Conservation (phyloP, 2,329 filamentous ascomycete genomes). For the Ophiostoma fasciatum region DNA sequence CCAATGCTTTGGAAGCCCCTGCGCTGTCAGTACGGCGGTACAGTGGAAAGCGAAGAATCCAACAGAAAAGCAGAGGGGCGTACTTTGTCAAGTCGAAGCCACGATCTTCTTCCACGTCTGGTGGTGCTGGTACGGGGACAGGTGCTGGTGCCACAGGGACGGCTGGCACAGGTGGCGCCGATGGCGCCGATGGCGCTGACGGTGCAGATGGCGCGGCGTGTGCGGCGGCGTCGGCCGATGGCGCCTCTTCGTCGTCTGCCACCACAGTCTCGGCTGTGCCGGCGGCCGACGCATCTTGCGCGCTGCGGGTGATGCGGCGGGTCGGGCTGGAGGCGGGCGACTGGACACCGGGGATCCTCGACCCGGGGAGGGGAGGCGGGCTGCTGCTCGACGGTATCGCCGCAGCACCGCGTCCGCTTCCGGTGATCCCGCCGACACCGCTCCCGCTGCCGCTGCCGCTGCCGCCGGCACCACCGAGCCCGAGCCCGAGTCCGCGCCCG, state of each 20-base stretch:
- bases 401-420: slow-evolving; percentile 15
- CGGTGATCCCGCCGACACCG: background rate
- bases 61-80: slow-evolving; percentile 11
- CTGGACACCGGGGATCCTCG: slow-evolving; percentile 25
- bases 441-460: too few relatives aligned
- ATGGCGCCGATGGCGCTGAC: too few relatives aligned
- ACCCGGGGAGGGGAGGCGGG: slow-evolving; percentile 29
- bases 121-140: background rate
- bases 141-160: too few relatives aligned
- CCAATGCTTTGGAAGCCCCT: slow-evolving; percentile 53
- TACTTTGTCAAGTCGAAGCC: slow-evolving; percentile 47
- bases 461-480: too few relatives aligned
- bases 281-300: too few relatives aligned
- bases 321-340: slow-evolving; percentile 39
- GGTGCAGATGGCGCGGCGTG: too few relatives aligned
- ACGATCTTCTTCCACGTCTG: slow-evolving; percentile 30
- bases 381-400: slow-evolving; percentile 40
- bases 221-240: too few relatives aligned
- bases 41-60: background rate
- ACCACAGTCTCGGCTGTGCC: too few relatives aligned
- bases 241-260: too few relatives aligned
- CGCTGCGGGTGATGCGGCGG: too few relatives aligned
- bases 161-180: too few relatives aligned
- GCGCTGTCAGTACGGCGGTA: slow-evolving; percentile 15
- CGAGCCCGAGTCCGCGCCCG: background rate